Evolutionary conservation across 352 stramenopile genomes (phyloP).

Genomic region (Globisporangium yorkense): DNA sequence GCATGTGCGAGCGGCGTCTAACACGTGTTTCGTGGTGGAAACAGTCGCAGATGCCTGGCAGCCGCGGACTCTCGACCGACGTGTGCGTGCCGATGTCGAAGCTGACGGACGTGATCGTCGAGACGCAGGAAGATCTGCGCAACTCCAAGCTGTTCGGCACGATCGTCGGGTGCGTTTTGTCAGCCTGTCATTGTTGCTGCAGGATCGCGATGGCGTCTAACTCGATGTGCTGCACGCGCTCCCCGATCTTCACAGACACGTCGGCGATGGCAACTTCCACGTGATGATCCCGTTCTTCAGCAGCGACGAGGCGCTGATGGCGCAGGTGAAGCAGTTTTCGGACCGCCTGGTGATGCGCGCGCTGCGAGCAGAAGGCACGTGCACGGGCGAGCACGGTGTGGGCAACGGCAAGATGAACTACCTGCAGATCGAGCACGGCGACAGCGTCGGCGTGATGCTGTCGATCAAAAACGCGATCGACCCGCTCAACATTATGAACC

Average conservation of each 20-base stretch:
- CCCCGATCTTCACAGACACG: conserved; percentile 32
- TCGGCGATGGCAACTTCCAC: conserved; percentile 98
- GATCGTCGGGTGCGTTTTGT: conserved; percentile 75
- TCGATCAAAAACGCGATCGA: conserved; percentile 94
- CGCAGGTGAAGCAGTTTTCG: conserved; percentile 87
- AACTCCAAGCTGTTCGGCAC: conserved; percentile 86
- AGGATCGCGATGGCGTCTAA: not conserved
- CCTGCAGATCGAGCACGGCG: conserved; percentile 87
- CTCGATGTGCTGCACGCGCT: not conserved
- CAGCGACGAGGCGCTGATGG: conserved; percentile 81
- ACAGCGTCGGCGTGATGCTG: conserved; percentile 91
- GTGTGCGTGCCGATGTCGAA: conserved; percentile 95
- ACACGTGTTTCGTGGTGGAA: conserved; percentile 1
- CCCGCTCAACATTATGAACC: conserved; percentile 96
- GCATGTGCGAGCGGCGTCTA: not conserved
- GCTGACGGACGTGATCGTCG: conserved; percentile 91
- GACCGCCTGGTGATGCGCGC: conserved; percentile 77
- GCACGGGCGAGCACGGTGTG: conserved; percentile 97
- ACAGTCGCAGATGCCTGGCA: conserved; percentile 74
- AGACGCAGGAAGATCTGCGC: conserved; percentile 90
- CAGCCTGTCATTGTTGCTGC: not conserved
- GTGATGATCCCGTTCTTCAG: conserved; percentile 92
- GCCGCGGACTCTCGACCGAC: conserved; percentile 90
- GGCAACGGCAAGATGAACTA: conserved; percentile 95
- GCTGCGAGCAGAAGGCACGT: conserved; percentile 92